phyloP scores from a whole-genome alignment of 179 eudicot species.

The Gypsophila paniculata region DNA sequence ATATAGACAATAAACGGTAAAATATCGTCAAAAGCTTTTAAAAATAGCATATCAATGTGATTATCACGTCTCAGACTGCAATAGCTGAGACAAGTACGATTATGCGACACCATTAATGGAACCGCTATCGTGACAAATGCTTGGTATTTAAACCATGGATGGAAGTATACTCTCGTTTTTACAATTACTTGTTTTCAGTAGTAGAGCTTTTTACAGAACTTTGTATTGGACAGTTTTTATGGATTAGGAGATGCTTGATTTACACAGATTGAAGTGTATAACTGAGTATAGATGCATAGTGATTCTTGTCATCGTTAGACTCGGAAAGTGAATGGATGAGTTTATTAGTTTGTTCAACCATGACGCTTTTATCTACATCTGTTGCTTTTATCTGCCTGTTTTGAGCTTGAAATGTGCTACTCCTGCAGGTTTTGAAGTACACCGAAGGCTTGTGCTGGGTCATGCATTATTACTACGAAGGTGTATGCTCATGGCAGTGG shows the following conservation, averaged over 20 bases:
- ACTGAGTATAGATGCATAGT: background rate
- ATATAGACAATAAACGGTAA: too few species aligned
- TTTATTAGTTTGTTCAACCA: background rate
- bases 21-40: too few species aligned
- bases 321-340: background rate
- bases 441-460: slow-evolving; percentile 97
- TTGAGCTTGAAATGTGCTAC: slow-evolving; percentile 2
- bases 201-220: too few species aligned
- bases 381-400: background rate
- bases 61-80: too few species aligned
- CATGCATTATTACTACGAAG: slow-evolving; percentile 98
- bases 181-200: too few species aligned
- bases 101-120: too few species aligned
- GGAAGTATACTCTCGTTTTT: too few species aligned
- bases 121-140: too few species aligned
- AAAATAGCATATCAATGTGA: too few species aligned
- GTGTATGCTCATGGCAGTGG: slow-evolving; percentile 98
- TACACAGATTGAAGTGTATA: background rate
- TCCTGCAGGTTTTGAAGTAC: slow-evolving; percentile 63
- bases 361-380: background rate
- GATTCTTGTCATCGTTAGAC: background rate
- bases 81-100: too few species aligned
- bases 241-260: background rate
- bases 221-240: too few species aligned
- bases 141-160: too few species aligned